Evolutionary conservation across 495 filamentous ascomycete genomes (phyloP).

Genomic region (Aspergillus leporis): DNA sequence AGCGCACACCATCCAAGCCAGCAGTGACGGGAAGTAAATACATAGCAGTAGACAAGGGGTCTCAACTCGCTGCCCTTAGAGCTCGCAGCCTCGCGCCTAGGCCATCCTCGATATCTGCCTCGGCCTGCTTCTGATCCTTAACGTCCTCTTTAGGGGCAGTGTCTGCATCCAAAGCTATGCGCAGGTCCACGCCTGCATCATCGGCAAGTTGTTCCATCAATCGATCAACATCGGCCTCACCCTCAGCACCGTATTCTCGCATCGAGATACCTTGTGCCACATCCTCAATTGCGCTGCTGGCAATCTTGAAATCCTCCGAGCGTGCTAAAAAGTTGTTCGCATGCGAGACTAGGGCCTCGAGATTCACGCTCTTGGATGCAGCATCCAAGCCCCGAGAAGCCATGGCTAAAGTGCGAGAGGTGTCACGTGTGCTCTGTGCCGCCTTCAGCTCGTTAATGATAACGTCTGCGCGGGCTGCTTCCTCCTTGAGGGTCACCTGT

Average conservation of each 20-base stretch:
- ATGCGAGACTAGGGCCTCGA: slow-evolving; percentile 44
- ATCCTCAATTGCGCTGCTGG: slow-evolving; percentile 47
- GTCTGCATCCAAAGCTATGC: slow-evolving; percentile 41
- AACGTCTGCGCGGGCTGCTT: slow-evolving; percentile 49
- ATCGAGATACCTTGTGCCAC: slow-evolving; percentile 47
- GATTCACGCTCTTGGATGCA: slow-evolving; percentile 46
- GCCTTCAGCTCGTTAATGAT: slow-evolving; percentile 54
- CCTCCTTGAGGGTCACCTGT: slow-evolving; percentile 45
- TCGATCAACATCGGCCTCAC: slow-evolving; percentile 46
- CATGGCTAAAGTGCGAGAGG: slow-evolving; percentile 44
- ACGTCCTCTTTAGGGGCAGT: slow-evolving; percentile 41
- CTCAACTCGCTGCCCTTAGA: slow-evolving; percentile 41
- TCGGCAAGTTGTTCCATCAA: slow-evolving; percentile 52
- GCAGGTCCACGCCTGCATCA: slow-evolving; percentile 48
- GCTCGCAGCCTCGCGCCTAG: slow-evolving; percentile 44
- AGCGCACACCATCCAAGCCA: not conserved
- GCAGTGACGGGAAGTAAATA: not conserved
- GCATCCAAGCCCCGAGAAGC: slow-evolving; percentile 47
- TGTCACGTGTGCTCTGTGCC: slow-evolving; percentile 49
- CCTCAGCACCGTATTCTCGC: slow-evolving; percentile 51
- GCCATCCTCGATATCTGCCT: slow-evolving; percentile 46
- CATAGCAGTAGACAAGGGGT: not conserved
- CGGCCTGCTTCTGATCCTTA: slow-evolving; percentile 34
- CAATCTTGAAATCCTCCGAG: slow-evolving; percentile 51
- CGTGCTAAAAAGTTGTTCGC: slow-evolving; percentile 50